These are phyloP conservation scores for Trichophyton schoenleinii DNA, from an alignment of 2,329 filamentous ascomycete genomes.

Conservation along the genomic window DNA sequence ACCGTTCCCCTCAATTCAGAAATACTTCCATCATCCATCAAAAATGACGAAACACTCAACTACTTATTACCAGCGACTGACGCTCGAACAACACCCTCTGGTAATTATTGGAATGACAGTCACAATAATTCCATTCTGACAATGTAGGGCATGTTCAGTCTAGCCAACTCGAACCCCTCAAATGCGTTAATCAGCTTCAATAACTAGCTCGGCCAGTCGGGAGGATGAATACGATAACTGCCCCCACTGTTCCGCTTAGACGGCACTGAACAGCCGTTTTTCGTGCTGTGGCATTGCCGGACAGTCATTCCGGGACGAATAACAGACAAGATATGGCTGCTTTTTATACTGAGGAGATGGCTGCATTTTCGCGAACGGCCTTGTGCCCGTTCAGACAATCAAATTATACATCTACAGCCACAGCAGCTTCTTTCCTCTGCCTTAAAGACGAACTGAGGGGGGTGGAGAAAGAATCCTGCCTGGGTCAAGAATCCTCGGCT, in stretches of 20 bases:
- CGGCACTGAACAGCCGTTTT: neutral
- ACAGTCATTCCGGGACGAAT: neutral
- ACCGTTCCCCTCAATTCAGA: no score
- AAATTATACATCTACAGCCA: no score
- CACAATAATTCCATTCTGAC: neutral
- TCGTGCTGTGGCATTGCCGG: neutral
- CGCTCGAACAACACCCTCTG: no score
- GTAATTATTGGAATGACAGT: no score
- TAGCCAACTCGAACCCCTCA: neutral
- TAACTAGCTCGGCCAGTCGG: neutral
- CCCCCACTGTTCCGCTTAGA: neutral
- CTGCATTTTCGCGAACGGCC: neutral
- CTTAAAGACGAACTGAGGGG: neutral
- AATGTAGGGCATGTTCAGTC: neutral
- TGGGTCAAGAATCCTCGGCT: neutral
- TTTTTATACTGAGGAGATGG: neutral
- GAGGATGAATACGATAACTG: neutral
- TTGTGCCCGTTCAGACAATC: no score
- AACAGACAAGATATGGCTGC: neutral
- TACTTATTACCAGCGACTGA: no score
- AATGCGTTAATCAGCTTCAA: neutral
- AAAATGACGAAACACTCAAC: no score
- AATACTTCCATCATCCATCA: no score
- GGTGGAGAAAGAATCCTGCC: neutral
- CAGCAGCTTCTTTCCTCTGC: neutral